Base-by-base conservation (phyloP, 192 early-diverging fungal species). In the Entrophospora sp. region DNA sequence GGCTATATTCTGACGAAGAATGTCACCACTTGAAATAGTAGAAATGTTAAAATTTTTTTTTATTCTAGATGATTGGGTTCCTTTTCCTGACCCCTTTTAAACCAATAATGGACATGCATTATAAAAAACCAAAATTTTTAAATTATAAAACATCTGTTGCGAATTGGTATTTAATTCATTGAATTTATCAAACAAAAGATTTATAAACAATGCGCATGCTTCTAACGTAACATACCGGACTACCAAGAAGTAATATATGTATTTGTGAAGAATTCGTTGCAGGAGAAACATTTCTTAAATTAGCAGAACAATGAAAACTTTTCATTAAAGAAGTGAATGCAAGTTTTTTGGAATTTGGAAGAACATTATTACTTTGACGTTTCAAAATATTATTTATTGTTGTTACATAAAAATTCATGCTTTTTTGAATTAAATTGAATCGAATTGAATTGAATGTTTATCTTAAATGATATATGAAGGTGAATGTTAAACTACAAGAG, bases 41-140 rank as follows among this genome's bases (percentile, higher is more conserved):
- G 77, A 20, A 12, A 87, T 77, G 37, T 75, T 80, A 76, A 87
- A 94, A 70, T 83, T 75, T 51, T 81, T 64, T 37, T 81, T 69
- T 22, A 95, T 79, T 49, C 88, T 83, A 64, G 74, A 78, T 14
- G 92, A 89, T 73, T 94, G 92, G 18, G 95, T 97, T 30, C 93
- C 95, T 75, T 95, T 91, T 14, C 90, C 91, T 10, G 88, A 78
- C 12, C 91, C 91, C 82, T 85, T 48, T 48, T 48, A 7, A 48
- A 48, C 18, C 9, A 18, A 18, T 7, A 18, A 5, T 48, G 5
- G 20, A 18, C 10, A 48, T 18, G 18, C 9, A 18, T 18, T 48
- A 18, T n/a, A 48, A n/a, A 7, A 48, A 48, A 18, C 20, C 5
- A 48, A 7, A n/a, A 48, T 48, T 18, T 5, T 20, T 18, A 18